Conservation (phyloP, 805 yeast species). For the Candida loeiensis region DNA sequence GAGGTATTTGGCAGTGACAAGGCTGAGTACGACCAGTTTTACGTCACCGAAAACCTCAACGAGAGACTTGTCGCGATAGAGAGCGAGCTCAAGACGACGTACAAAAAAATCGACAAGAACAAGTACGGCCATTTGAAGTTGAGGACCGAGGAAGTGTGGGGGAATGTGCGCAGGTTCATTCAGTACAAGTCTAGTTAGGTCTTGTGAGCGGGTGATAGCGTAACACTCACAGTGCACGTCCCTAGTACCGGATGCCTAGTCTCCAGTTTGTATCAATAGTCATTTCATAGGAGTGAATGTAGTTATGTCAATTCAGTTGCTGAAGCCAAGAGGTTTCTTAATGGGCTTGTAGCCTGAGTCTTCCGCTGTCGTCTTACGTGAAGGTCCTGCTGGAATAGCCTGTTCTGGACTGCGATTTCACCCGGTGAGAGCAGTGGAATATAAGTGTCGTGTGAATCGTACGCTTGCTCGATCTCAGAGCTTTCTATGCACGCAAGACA, state of each 20-base stretch:
- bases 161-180: slow-evolving; percentile 71
- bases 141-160: slow-evolving; percentile 62
- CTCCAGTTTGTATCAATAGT: too few relatives aligned
- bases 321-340: background rate
- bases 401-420: background rate
- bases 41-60: slow-evolving; percentile 51
- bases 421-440: background rate
- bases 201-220: background rate
- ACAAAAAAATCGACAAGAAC: slow-evolving; percentile 67
- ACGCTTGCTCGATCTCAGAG: too few relatives aligned
- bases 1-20: slow-evolving; percentile 75
- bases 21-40: slow-evolving; percentile 62
- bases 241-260: too few relatives aligned
- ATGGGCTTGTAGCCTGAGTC: background rate
- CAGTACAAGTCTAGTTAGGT: slow-evolving; percentile 46
- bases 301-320: too few relatives aligned
- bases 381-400: background rate
- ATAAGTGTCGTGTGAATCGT: too few relatives aligned
- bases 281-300: too few relatives aligned
- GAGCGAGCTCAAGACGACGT: slow-evolving; percentile 47
- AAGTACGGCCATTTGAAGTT: slow-evolving; percentile 53
- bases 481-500: too few relatives aligned
- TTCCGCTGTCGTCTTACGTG: background rate
- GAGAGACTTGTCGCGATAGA: slow-evolving; percentile 38
- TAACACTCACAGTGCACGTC: background rate